Evolutionary conservation across 257 asterid species (phyloP), one percentile per base, ranked within the genome.

Genomic region (Thymus mandschuricus): DNA sequence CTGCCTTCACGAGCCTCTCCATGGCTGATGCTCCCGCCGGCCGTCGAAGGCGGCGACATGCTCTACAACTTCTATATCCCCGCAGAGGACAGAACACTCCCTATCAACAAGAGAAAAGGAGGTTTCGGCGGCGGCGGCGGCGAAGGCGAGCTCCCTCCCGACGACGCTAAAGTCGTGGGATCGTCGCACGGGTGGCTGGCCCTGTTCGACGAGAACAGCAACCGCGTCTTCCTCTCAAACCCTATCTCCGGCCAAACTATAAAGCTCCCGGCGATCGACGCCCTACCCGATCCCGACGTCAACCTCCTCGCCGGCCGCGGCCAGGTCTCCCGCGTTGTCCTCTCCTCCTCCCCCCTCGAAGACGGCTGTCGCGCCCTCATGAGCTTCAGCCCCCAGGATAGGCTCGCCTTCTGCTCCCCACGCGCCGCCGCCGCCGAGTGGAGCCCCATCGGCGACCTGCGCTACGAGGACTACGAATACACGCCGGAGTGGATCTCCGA

Each of bases 231-330:
- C 1, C 11, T 51, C 11, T 51, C 58, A 1, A 6, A 51, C 58
- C 58, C 58, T 2, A 15, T 15, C 29, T 51, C 58, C 58, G 58
- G 55, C 29, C 55, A 49, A 5, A 27, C 13, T 8, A 0, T 49
- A 49, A 49, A 49, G 55, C 28, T 49, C 2, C 55, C 55, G 29
- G 3, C 55, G 28, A n/a, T 49, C 29, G 29, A 49, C 55, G 21
- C 28, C 6, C 27, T 49, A 8, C 28, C 55, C 55, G 55, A 49
- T 49, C 55, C 55, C 28, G 55, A 49, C 55, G 55, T 49, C 55
- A 49, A 49, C 55, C 55, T 49, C 55, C 55, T 49, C 55, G 55
- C 55, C 55, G 55, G 55, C 55, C 55, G 29, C 29, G 28, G 55
- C 10, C 55, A 13, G 0, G 55, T 49, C n/a, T 49, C 55, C 55